Conservation (phyloP, 805 yeast species). For the Yarrowia bubula region DNA sequence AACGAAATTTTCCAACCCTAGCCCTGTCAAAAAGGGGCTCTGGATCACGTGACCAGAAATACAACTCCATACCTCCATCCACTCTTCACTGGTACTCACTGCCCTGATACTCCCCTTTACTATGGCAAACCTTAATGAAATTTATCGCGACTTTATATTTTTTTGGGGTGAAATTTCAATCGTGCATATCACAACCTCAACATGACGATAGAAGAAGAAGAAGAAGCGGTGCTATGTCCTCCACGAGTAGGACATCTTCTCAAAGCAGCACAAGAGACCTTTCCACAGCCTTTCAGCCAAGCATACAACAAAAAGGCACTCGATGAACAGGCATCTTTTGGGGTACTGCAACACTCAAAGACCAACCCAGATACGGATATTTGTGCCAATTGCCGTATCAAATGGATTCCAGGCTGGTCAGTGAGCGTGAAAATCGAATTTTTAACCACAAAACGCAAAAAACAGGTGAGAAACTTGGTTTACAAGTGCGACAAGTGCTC, state of each 20-base stretch:
- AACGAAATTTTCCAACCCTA: no score
- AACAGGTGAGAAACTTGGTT: not conserved
- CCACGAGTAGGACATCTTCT: not conserved
- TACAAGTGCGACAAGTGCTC: not conserved
- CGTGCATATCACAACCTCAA: not conserved
- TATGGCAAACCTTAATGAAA: not conserved
- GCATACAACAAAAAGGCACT: constrained; percentile 11
- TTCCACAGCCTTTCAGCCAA: not conserved
- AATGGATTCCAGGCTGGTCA: constrained; percentile 20
- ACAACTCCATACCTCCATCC: no score
- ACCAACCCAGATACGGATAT: not conserved
- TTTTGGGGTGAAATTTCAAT: not conserved
- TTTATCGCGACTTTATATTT: not conserved
- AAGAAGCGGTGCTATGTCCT: not conserved
- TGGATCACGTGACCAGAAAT: no score
- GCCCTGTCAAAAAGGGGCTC: no score
- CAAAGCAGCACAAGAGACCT: not conserved
- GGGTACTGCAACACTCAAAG: not conserved
- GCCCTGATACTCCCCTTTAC: not conserved
- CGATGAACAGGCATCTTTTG: not conserved
- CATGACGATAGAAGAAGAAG: not conserved
- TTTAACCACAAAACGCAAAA: not conserved
- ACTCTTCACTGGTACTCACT: no score
- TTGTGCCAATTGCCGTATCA: constrained; percentile 7
- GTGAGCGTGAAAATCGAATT: constrained; percentile 1